Conservation (phyloP, 2,329 filamentous ascomycete species). For the Phialemoniopsis sp. region DNA sequence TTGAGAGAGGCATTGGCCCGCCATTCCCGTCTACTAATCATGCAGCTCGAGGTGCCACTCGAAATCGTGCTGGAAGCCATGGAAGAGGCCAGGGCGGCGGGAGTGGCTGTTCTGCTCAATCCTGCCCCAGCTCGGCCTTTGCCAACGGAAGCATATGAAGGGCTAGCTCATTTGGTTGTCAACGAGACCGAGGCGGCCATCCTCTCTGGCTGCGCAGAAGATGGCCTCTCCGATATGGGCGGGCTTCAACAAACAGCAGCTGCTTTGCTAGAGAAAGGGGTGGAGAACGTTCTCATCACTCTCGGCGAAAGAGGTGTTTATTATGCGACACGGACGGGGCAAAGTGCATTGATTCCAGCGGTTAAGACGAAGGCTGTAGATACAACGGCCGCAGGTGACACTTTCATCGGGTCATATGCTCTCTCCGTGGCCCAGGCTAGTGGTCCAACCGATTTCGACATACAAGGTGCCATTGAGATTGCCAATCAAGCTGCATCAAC, state of each 20-base stretch:
- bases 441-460: slow-evolving; percentile 36
- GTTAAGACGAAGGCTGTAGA: slow-evolving; percentile 76
- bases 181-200: slow-evolving; percentile 72
- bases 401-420: slow-evolving; percentile 86
- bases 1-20: slow-evolving; percentile 26
- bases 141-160: slow-evolving; percentile 51
- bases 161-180: slow-evolving; percentile 63
- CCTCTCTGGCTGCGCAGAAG: slow-evolving; percentile 39
- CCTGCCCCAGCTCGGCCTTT: slow-evolving; percentile 62
- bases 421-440: slow-evolving; percentile 64
- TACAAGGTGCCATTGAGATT: slow-evolving; percentile 55
- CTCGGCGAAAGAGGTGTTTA: slow-evolving; percentile 78
- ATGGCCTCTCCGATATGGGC: slow-evolving; percentile 26
- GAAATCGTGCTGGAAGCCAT: slow-evolving; percentile 48
- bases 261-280: slow-evolving; percentile 59
- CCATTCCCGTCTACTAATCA: slow-evolving; percentile 49
- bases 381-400: slow-evolving; percentile 91
- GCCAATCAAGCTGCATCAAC: slow-evolving; percentile 60
- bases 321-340: slow-evolving; percentile 45
- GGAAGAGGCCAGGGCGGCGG: slow-evolving; percentile 25
- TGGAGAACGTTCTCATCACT: slow-evolving; percentile 76
- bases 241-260: slow-evolving; percentile 31
- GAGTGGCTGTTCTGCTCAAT: slow-evolving; percentile 61
- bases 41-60: slow-evolving; percentile 58
- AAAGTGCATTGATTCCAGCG: slow-evolving; percentile 44